A percentile compares a stretch with the other conserved stretches of the same genome.
These are phyloP conservation scores for Dianthus caryophyllus DNA, from an alignment of 148 eudicot species.

Conservation along the genomic window DNA sequence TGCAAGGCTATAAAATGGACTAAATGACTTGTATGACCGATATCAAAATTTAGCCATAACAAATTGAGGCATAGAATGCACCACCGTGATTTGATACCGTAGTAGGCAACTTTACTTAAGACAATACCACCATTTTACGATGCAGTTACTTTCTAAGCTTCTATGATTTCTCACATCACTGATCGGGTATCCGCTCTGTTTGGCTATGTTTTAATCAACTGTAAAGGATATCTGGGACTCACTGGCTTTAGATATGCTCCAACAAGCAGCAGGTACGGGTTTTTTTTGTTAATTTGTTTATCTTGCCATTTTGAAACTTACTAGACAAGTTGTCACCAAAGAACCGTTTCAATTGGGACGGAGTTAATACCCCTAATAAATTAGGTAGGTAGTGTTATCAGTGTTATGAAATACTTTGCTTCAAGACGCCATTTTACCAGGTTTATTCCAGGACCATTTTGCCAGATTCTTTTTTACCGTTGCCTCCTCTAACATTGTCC, in stretches of 20 bases:
- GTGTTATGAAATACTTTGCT: no score
- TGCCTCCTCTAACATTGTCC: not conserved
- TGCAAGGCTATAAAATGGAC: not conserved
- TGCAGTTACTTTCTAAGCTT: not conserved
- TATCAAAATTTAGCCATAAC: no score
- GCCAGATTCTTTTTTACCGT: not conserved
- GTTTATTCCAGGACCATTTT: not conserved
- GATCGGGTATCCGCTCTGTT: conserved; percentile 2
- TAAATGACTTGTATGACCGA: no score
- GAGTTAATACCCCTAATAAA: not conserved
- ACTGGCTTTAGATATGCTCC: conserved; percentile 67
- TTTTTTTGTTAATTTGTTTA: not conserved
- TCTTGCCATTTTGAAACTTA: not conserved
- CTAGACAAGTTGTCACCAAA: not conserved
- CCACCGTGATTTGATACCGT: no score
- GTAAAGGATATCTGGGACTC: conserved; percentile 83
- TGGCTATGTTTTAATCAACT: not conserved
- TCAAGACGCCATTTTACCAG: no score
- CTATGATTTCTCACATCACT: not conserved
- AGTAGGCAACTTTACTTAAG: no score
- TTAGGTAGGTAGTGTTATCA: not conserved
- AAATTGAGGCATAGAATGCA: no score
- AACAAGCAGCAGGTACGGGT: conserved; percentile 69
- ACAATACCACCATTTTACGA: no score
- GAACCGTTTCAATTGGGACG: no score